Conservation (phyloP, 495 filamentous ascomycete genomes). For the Poronia punctata region DNA sequence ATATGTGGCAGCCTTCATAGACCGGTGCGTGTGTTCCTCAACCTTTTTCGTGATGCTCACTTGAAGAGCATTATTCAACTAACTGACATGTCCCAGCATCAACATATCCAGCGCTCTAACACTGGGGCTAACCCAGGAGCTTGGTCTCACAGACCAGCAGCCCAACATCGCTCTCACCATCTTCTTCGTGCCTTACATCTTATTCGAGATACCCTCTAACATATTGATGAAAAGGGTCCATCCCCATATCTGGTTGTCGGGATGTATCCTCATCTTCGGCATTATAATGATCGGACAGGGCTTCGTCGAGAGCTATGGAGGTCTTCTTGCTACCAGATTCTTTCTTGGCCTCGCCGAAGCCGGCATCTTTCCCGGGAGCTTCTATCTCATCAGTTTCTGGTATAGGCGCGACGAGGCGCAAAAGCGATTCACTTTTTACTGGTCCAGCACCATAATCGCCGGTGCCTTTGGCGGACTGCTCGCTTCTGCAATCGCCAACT, state of each 20-base stretch:
- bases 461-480: constrained; percentile 45
- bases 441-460: constrained; percentile 39
- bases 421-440: constrained; percentile 41
- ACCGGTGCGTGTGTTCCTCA: constrained; percentile 16
- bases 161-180: constrained; percentile 72
- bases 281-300: constrained; percentile 56
- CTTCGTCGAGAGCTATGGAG: constrained; percentile 59
- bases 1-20: constrained; percentile 74
- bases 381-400: constrained; percentile 52
- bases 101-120: constrained; percentile 54
- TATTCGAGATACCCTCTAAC: constrained; percentile 75
- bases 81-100: constrained; percentile 1
- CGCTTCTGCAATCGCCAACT: constrained; percentile 23
- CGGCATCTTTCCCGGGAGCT: constrained; percentile 41
- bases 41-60: too few species aligned
- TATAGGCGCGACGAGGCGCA: constrained; percentile 37
- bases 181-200: constrained; percentile 83
- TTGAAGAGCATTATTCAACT: constrained; percentile 32
- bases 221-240: constrained; percentile 63
- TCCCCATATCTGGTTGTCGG: constrained; percentile 49
- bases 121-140: constrained; percentile 54
- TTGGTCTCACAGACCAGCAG: constrained; percentile 52
- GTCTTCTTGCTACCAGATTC: constrained; percentile 64
- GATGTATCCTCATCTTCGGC: constrained; percentile 44
- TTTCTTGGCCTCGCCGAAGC: constrained; percentile 56